Percentiles rank a stretch among this genome's conserved stretches.
Conservation (phyloP, 2,329 filamentous ascomycete genomes). For the Cladosporium sp. region DNA sequence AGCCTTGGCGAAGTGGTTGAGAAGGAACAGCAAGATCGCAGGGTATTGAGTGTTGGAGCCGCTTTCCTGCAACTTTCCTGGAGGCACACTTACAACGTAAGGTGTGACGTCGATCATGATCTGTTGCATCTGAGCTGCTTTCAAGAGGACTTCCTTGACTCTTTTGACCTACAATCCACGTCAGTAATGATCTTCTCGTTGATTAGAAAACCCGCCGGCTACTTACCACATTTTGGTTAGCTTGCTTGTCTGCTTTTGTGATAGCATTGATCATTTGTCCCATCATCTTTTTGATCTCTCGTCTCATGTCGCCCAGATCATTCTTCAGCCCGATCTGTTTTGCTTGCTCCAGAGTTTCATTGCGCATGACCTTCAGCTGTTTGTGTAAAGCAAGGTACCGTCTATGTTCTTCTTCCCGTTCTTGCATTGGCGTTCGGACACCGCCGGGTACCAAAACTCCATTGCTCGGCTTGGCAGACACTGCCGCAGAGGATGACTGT, state of each 20-base stretch:
- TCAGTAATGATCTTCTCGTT: constrained; percentile 5
- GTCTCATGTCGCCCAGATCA: constrained; percentile 55
- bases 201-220: background rate
- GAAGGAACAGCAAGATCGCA: constrained; percentile 60
- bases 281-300: constrained; percentile 60
- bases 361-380: constrained; percentile 59
- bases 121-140: constrained; percentile 18
- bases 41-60: constrained; percentile 35
- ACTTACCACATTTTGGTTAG: constrained; percentile 57
- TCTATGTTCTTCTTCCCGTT: constrained; percentile 42
- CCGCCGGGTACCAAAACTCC: background rate
- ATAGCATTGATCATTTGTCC: constrained; percentile 54
- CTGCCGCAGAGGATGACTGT: background rate
- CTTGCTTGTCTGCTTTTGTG: constrained; percentile 56
- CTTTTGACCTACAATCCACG: constrained; percentile 38
- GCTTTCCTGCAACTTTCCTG: background rate
- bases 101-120: constrained; percentile 25
- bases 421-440: constrained; percentile 10
- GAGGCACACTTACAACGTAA: constrained; percentile 39
- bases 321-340: constrained; percentile 56
- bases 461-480: background rate
- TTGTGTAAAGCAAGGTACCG: constrained; percentile 59
- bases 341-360: constrained; percentile 51
- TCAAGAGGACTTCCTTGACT: constrained; percentile 51
- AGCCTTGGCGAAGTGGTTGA: constrained; percentile 72